Base-by-base conservation (phyloP, 345 rosid species). In the Pelargonium nanum region DNA sequence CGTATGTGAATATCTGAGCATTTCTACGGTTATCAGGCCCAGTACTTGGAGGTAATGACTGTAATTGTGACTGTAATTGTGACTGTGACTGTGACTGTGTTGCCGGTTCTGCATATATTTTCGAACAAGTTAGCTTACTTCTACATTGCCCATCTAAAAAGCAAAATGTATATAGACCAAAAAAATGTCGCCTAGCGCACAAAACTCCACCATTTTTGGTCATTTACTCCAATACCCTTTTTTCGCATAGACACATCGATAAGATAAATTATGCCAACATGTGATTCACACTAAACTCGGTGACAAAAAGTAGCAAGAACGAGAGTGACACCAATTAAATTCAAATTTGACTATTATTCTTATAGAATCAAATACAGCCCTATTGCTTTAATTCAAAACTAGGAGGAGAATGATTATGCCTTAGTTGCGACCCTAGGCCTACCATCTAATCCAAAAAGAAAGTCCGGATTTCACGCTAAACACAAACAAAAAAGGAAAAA, bases 1-100 rank as follows among this genome's bases (percentile, higher is more conserved):
- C 50, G 72, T 80, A 83, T 62, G 77, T 71, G 67, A 86, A 85
- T 63, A 59, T 74, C 21, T 52, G 66, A 64, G 73, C 65, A 40
- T 48, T 56, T 6, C 58, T 22, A 44, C 34, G 34, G 52, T 59
- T 24, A 57, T 28, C 57, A 8, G 52, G 32, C 25, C 4, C 55
- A 44, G 55, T 62, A 24, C 12, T 53, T 23, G 56, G 52, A 55
- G 62, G 60, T 22, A 73, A 55, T 26, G 65, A n/a, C 58, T 53
- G 73, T 22, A 4, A 13, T 22, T 55, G 65, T 24, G 53, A 22
- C 22, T 55, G 75, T 65, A 57, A n/a, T n/a, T 30, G 48, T 60
- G 52, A 59, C 62, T 59, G 40, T 59, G 25, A 48, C 34, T 24
- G 24, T 28, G 1, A 19, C 12, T 22, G 55, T n/a, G 2, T 34